These are phyloP conservation scores for Lasiosphaeriaceae sp. DNA, from an alignment of 495 filamentous ascomycete species.

Conservation along the genomic window DNA sequence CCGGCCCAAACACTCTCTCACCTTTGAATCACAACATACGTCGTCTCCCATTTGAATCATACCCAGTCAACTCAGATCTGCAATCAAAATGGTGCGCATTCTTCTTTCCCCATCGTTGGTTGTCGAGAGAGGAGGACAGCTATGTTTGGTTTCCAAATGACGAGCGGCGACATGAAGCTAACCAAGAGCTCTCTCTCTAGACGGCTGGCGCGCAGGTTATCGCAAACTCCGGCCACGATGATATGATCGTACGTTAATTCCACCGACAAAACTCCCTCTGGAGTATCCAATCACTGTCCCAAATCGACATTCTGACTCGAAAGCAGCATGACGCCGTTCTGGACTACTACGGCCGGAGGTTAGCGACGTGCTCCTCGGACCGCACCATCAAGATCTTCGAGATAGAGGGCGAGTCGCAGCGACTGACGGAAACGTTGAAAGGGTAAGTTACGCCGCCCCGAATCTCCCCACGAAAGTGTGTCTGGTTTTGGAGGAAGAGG, in stretches of 20 bases:
- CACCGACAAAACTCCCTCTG: background rate
- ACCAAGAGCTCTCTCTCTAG: slow-evolving; percentile 11
- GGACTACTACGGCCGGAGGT: slow-evolving; percentile 94
- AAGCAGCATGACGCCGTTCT: slow-evolving; percentile 71
- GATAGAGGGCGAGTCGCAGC: slow-evolving; percentile 89
- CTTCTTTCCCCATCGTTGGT: background rate
- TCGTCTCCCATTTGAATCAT: background rate
- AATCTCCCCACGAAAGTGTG: no score
- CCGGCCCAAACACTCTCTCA: background rate
- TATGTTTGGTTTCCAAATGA: background rate
- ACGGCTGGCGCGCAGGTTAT: slow-evolving; percentile 33
- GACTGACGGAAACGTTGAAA: slow-evolving; percentile 87
- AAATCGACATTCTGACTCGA: slow-evolving; percentile 5
- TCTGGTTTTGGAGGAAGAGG: background rate
- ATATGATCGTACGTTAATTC: slow-evolving; percentile 87
- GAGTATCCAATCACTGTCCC: background rate
- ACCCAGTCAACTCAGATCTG: background rate
- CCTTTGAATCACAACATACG: background rate
- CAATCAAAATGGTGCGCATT: slow-evolving; percentile 12
- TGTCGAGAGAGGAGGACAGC: background rate
- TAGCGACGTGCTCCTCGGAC: slow-evolving; percentile 97
- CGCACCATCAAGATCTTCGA: slow-evolving; percentile 99
- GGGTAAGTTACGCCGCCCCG: no score
- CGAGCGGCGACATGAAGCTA: background rate
- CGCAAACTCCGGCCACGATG: slow-evolving; percentile 70